Evolutionary conservation across 129 eudicot genomes (phyloP).

Genomic region (Flaveria robusta): DNA sequence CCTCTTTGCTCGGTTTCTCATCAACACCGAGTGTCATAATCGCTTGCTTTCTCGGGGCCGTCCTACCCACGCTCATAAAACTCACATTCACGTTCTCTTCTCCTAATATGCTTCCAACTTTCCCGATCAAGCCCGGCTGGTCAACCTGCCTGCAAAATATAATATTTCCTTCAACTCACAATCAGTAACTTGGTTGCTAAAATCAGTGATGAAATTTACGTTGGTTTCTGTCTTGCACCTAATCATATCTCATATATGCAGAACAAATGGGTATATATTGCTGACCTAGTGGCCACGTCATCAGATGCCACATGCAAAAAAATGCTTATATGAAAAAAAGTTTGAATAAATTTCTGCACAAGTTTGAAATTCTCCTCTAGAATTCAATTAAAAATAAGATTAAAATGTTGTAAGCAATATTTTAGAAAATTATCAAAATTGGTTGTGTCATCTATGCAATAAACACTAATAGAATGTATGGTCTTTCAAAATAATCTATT

Average conservation of each 20-base stretch:
- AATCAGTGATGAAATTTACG: background rate
- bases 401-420: background rate
- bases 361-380: background rate
- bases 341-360: background rate
- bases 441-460: no score
- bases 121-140: slow-evolving; percentile 89
- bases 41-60: slow-evolving; percentile 84
- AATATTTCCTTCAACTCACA: slow-evolving; percentile 66
- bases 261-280: background rate
- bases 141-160: slow-evolving; percentile 83
- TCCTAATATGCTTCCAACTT: slow-evolving; percentile 74
- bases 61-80: slow-evolving; percentile 85
- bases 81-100: slow-evolving; percentile 89
- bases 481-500: no score
- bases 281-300: background rate
- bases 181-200: background rate
- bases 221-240: background rate
- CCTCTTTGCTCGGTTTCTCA: slow-evolving; percentile 69
- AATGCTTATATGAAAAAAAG: background rate
- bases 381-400: background rate
- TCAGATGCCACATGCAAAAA: background rate
- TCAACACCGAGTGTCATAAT: slow-evolving; percentile 91
- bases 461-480: no score
- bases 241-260: background rate
- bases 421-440: no score